Evolutionary conservation across 352 stramenopile genomes (phyloP).

Genomic region (Aphanomyces stellatus): DNA sequence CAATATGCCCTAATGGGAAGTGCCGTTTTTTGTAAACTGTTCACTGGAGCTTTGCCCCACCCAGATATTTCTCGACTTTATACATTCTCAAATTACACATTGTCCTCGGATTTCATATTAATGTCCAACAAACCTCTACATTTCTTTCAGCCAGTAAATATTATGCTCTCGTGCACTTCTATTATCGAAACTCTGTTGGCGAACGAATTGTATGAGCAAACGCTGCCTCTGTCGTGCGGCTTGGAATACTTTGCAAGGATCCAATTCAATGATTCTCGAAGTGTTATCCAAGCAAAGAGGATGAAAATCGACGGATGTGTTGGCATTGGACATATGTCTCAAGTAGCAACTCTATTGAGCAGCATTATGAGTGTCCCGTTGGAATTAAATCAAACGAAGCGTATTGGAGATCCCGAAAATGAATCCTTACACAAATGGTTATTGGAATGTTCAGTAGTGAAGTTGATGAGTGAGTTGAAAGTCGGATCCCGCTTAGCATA

Average conservation of each 20-base stretch:
- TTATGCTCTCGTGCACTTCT: constrained; percentile 1
- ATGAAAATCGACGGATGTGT: constrained; percentile 18
- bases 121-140: neutral
- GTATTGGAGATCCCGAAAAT: constrained; percentile 13
- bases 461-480: neutral
- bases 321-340: constrained; percentile 2
- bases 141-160: neutral
- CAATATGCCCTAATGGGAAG: constrained; percentile 63
- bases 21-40: constrained; percentile 45
- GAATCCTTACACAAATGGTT: constrained; percentile 1
- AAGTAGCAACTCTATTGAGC: neutral
- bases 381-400: neutral
- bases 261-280: constrained; percentile 3
- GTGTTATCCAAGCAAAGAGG: neutral
- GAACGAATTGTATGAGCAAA: neutral
- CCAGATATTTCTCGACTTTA: constrained; percentile 34
- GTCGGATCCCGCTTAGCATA: neutral
- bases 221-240: neutral
- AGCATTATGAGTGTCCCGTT: neutral
- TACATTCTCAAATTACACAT: constrained; percentile 47
- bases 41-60: constrained; percentile 49
- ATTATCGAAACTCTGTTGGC: constrained; percentile 14
- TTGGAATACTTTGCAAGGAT: neutral
- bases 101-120: constrained; percentile 30
- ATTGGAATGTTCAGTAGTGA: neutral